Evolutionary conservation across 139 green algal genomes (phyloP).

Genomic region (Medakamo hakoo): DNA sequence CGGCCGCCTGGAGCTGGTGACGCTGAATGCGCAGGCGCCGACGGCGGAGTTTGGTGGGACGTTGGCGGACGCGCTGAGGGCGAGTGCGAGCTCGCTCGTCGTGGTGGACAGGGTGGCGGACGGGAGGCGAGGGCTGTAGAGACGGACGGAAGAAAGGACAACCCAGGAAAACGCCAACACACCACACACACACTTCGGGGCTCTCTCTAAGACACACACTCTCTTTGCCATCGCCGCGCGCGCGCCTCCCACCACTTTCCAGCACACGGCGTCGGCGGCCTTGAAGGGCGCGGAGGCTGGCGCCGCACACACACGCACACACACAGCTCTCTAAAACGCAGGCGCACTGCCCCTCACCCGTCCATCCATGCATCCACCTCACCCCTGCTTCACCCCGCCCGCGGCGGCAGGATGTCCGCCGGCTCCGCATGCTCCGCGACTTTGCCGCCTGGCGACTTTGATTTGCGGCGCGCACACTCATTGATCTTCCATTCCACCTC

Average conservation of each 20-base stretch:
- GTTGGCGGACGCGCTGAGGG: not conserved
- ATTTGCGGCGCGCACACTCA: not conserved
- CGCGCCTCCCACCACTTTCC: no score
- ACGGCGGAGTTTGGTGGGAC: slow-evolving; percentile 12
- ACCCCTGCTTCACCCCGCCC: not conserved
- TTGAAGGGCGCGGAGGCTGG: no score
- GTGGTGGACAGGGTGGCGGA: not conserved
- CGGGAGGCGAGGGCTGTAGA: not conserved
- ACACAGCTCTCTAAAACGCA: no score
- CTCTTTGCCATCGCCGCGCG: no score
- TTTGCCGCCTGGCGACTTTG: not conserved
- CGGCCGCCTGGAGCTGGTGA: slow-evolving; percentile 24
- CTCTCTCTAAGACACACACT: no score
- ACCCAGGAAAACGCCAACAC: not conserved
- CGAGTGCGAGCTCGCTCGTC: not conserved
- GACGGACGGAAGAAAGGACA: not conserved
- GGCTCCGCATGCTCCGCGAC: not conserved
- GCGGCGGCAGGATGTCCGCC: not conserved
- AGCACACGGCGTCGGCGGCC: no score
- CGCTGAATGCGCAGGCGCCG: slow-evolving; percentile 37
- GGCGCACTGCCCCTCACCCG: no score
- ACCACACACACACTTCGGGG: no score
- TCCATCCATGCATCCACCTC: no score
- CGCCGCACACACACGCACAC: no score
- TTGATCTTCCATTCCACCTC: not conserved